phyloP scores from a whole-genome alignment of 139 green algal genomes.

The Chlamydomonas incerta region DNA sequence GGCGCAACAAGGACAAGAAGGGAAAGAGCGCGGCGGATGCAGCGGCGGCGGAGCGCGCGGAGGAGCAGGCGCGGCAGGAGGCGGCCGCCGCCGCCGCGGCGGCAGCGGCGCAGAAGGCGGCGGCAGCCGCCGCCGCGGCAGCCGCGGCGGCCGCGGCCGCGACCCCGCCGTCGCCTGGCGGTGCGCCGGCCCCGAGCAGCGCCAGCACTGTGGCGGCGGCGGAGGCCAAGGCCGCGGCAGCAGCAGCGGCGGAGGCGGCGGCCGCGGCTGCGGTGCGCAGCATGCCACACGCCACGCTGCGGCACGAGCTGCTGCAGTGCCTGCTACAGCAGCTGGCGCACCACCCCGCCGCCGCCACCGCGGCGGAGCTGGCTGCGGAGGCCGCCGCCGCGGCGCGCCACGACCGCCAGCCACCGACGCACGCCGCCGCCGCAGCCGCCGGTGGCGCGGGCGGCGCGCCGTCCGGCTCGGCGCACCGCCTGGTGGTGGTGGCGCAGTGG shows the following conservation, averaged over 20 bases:
- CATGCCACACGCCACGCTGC: slow-evolving; percentile 12
- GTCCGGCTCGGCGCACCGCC: not conserved
- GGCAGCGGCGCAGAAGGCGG: not conserved
- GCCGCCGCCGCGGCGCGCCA: slow-evolving; percentile 23
- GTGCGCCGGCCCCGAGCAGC: not conserved
- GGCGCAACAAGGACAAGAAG: slow-evolving; percentile 11
- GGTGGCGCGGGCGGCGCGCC: not conserved
- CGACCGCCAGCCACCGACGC: slow-evolving; percentile 23
- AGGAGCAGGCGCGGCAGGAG: not conserved
- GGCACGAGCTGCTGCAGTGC: slow-evolving; percentile 45
- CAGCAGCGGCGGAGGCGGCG: not conserved
- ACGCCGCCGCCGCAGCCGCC: not conserved
- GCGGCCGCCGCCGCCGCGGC: not conserved
- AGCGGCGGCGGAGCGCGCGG: not conserved
- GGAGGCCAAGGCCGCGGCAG: not conserved
- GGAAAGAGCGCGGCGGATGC: not conserved
- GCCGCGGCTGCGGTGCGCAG: not conserved
- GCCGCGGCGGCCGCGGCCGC: not conserved
- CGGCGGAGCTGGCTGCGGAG: slow-evolving; percentile 23
- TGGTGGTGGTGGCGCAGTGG: slow-evolving; percentile 50
- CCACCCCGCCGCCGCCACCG: slow-evolving; percentile 28
- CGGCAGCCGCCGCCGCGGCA: not conserved
- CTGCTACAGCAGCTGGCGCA: slow-evolving; percentile 41
- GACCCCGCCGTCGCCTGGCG: not conserved
- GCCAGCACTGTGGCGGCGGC: not conserved